These are phyloP conservation scores for Aspergillus viridinutans DNA, from an alignment of 2,329 filamentous ascomycete species.

Conservation along the genomic window DNA sequence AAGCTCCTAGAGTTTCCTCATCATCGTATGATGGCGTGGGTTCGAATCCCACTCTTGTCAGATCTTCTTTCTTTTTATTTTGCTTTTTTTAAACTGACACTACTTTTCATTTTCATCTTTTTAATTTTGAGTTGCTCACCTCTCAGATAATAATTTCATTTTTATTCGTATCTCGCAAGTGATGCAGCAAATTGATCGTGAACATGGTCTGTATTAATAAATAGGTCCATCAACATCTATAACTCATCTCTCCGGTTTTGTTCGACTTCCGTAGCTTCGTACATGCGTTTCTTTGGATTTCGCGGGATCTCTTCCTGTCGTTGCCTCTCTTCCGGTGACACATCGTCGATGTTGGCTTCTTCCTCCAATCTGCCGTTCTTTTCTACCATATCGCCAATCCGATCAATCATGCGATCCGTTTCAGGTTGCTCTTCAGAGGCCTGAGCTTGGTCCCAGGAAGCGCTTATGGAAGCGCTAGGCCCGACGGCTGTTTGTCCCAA, in stretches of 20 bases:
- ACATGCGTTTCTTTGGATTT: conserved; percentile 49
- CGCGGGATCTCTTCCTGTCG: conserved; percentile 37
- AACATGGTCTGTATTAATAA: neutral
- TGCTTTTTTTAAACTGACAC: neutral
- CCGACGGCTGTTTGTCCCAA: conserved; percentile 19
- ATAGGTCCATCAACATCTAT: conserved; percentile 19
- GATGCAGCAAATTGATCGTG: neutral
- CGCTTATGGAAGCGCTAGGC: conserved; percentile 10
- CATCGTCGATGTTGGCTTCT: conserved; percentile 29
- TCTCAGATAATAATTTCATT: neutral
- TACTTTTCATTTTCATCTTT: neutral
- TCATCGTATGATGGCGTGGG: neutral
- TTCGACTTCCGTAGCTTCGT: conserved; percentile 36
- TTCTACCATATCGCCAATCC: conserved; percentile 40
- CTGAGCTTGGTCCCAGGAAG: conserved; percentile 19
- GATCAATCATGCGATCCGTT: conserved; percentile 37
- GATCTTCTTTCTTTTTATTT: neutral
- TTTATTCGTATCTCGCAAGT: neutral
- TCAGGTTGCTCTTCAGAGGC: conserved; percentile 17
- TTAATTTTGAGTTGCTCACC: neutral
- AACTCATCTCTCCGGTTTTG: conserved; percentile 36
- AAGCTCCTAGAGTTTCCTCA: neutral
- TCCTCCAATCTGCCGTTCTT: conserved; percentile 18
- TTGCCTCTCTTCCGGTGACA: conserved; percentile 32
- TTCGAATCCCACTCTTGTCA: neutral